Evolutionary conservation across 2,329 filamentous ascomycete genomes (phyloP), one percentile per base, ranked within the genome.

Genomic region (Cytospora mali): DNA sequence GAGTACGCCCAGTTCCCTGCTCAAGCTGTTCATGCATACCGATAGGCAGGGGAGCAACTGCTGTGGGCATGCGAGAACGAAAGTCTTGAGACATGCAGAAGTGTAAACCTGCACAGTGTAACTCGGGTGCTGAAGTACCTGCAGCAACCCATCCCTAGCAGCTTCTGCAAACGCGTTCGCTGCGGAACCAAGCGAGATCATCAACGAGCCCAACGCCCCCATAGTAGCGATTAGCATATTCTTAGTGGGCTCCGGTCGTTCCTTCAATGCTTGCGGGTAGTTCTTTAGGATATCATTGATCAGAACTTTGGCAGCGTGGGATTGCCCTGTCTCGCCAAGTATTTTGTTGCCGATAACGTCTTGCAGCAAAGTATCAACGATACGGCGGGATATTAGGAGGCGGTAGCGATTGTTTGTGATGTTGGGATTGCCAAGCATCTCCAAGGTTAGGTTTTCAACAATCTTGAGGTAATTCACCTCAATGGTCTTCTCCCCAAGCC

Each of bases 11-110:
- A 99, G 82, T 71, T 99, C 95, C 66, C 95, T 84, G 65, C 88
- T 91, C 64, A 99, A 84, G 73, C 92, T 97, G 75, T 97, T 97
- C 90, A 98, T 93, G 75, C 93, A 98, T 52, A 98, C 91, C 0
- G 94, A 96, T 21, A 98, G 87, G 66, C 93, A 95, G 3, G 92
- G 91, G 6, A 98, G 80, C 6, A 99, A 84, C 72, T 98, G 94
- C 68, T 96, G 91, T 5, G 95, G 95, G 69, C 93, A 97, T 16
- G 93, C 93, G 50, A 97, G 81, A 0, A 96, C 91, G 71, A 98
- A 95, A 0, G 85, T 87, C 69, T 94, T 92, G 69, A 98, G 80
- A 71, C 93, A 97, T 65, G 91, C 86, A 5, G 95, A 92, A 1
- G 92, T 89, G 70, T 95, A 90, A 3, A 98, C 88, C 72, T 99